Evolutionary conservation across 2,329 filamentous ascomycete genomes (phyloP).

Genomic region (Orbilia oligospora): DNA sequence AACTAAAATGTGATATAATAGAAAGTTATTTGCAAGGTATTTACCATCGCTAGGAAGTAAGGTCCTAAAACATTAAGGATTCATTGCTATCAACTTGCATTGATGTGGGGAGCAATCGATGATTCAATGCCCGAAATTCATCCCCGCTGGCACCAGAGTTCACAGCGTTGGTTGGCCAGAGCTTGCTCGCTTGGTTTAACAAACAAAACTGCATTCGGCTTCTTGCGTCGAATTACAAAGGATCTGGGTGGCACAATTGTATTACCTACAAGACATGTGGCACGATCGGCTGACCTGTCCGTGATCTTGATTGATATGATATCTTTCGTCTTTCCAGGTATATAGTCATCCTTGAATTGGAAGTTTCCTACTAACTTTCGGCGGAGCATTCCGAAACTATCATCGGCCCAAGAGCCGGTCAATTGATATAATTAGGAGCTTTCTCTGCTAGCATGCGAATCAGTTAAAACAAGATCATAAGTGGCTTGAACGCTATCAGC

Average conservation of each 20-base stretch:
- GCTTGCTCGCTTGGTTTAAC: neutral
- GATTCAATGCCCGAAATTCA: neutral
- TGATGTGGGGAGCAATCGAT: neutral
- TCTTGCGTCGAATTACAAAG: conserved; percentile 19
- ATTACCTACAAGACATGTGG: conserved; percentile 3
- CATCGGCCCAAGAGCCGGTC: neutral
- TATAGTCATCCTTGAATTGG: neutral
- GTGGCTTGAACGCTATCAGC: neutral
- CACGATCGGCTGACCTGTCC: neutral
- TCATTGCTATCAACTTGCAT: neutral
- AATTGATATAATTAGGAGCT: neutral
- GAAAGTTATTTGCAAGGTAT: too few relatives aligned
- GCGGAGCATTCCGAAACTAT: conserved; percentile 6
- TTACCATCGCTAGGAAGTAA: too few relatives aligned
- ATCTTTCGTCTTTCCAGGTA: neutral
- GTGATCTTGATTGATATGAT: neutral
- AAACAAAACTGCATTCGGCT: neutral
- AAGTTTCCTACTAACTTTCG: neutral
- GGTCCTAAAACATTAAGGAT: too few relatives aligned
- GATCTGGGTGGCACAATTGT: conserved; percentile 12
- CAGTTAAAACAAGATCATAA: neutral
- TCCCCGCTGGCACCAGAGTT: neutral
- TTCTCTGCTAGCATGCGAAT: neutral
- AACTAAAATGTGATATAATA: too few relatives aligned
- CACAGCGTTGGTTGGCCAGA: neutral